Evolutionary conservation across 768 basidiomycete species (phyloP).

Genomic region (Terana coerulea): DNA sequence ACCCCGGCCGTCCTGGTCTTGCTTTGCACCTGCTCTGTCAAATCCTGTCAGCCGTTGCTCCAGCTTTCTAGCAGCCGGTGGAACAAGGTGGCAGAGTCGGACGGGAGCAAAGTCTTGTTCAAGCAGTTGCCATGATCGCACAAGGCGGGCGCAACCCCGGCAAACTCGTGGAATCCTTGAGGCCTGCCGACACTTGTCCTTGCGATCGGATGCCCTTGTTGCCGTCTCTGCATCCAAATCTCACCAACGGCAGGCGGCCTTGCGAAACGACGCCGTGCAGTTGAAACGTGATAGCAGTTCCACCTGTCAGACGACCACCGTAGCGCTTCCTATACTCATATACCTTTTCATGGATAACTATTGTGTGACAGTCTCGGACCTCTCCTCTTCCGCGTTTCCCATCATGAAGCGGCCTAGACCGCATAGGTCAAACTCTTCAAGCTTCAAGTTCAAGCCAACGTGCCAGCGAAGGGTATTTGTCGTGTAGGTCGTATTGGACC

Average conservation of each 20-base stretch:
- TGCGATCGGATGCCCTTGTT: background rate
- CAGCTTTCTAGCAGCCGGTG: background rate
- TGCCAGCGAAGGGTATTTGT: too few relatives aligned
- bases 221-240: background rate
- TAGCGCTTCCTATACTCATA: background rate
- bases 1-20: background rate
- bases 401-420: too few relatives aligned
- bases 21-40: conserved; percentile 1
- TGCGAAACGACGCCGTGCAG: background rate
- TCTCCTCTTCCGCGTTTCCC: too few relatives aligned
- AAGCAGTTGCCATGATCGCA: background rate
- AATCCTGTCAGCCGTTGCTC: background rate
- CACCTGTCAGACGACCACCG: too few relatives aligned
- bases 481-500: too few relatives aligned
- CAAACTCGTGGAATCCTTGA: too few relatives aligned
- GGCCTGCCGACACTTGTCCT: too few relatives aligned
- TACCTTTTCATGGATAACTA: background rate
- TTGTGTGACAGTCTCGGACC: too few relatives aligned
- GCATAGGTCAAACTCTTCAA: too few relatives aligned
- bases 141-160: too few relatives aligned
- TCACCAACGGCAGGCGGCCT: background rate
- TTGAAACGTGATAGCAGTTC: background rate
- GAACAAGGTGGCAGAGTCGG: background rate
- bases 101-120: background rate
- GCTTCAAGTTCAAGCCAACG: too few relatives aligned